phyloP scores from a whole-genome alignment of 2,329 filamentous ascomycete genomes.

The Neonectria neomacrospora region DNA sequence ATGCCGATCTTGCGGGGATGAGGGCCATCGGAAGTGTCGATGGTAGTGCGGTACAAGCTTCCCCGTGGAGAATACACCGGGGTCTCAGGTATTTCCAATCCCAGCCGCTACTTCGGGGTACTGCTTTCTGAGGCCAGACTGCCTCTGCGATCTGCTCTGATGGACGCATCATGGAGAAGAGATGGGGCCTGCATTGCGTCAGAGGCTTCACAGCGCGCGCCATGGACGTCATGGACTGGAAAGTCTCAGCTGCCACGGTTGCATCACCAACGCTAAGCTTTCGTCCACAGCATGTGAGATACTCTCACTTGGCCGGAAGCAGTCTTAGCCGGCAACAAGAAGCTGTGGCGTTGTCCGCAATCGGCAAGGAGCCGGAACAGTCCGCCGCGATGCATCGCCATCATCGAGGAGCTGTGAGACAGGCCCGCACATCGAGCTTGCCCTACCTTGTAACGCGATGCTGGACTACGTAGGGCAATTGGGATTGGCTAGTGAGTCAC shows the following conservation, averaged over 20 bases:
- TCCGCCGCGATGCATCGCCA: background rate
- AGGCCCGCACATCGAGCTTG: background rate
- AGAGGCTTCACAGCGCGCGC: background rate
- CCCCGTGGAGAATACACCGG: background rate
- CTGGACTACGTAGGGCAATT: background rate
- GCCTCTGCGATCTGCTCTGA: background rate
- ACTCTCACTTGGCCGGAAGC: background rate
- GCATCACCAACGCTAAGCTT: background rate
- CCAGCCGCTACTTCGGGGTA: background rate
- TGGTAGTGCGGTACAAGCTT: background rate
- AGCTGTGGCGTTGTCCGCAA: background rate
- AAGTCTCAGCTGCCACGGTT: background rate
- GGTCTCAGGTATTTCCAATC: background rate
- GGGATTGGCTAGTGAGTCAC: background rate
- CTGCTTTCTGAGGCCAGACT: background rate
- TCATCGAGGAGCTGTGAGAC: background rate
- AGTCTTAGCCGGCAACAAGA: background rate
- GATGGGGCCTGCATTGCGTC: background rate
- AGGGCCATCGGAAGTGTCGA: background rate
- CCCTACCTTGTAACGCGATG: background rate
- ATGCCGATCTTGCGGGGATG: background rate
- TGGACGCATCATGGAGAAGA: background rate
- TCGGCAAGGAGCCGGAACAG: background rate
- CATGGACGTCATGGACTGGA: background rate
- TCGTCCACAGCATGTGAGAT: background rate